Evolutionary conservation across 2,329 filamentous ascomycete genomes (phyloP).

Genomic region (Aspergillus spinulosporus): DNA sequence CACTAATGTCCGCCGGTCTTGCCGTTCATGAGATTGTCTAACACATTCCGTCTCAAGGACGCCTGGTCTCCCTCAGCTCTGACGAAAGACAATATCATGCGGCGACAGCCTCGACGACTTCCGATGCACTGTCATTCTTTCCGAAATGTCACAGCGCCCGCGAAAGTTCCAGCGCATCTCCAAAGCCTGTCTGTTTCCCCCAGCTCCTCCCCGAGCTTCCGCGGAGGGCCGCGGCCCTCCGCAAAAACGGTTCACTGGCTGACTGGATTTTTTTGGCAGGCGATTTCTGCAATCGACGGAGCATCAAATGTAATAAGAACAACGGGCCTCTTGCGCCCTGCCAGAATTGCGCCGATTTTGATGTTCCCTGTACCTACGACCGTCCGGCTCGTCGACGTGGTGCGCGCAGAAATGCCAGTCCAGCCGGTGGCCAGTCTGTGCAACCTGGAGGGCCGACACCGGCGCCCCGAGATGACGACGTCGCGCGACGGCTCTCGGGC

Average conservation of each 20-base stretch:
- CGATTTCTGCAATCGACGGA: conserved; percentile 9
- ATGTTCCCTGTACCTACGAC: conserved; percentile 4
- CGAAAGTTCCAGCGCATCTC: conserved; percentile 9
- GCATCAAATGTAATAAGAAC: conserved; percentile 11
- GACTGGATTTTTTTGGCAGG: background rate
- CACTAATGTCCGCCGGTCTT: background rate
- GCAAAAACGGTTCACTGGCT: background rate
- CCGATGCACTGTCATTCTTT: background rate
- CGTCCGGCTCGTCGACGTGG: conserved; percentile 2
- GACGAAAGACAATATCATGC: background rate
- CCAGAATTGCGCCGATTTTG: conserved; percentile 9
- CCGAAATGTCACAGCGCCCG: conserved; percentile 4
- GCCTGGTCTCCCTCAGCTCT: too few relatives aligned
- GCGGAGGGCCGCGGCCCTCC: background rate
- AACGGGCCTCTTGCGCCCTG: conserved; percentile 4
- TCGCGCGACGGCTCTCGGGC: background rate
- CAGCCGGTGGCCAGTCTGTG: background rate
- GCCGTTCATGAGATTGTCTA: background rate
- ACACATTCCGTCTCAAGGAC: background rate
- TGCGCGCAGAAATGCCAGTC: conserved; percentile 1
- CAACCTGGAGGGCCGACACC: background rate
- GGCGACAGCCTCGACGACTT: background rate
- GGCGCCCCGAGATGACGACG: background rate
- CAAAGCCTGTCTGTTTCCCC: conserved; percentile 6
- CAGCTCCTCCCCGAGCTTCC: background rate